Evolutionary conservation across 805 yeast genomes (phyloP).

Genomic region (Blastobotrys parvus): DNA sequence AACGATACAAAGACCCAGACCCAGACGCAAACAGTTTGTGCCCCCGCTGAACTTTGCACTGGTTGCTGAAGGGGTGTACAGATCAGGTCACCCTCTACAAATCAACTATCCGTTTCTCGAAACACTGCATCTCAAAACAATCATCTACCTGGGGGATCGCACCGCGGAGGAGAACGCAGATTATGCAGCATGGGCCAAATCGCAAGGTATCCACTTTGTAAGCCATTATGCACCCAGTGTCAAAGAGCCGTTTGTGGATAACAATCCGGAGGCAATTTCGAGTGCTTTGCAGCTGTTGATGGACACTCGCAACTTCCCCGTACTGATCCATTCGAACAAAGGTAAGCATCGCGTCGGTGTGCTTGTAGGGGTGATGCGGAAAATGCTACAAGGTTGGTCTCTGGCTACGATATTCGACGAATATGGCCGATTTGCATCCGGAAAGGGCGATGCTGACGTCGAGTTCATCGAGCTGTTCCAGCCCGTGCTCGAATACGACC

Average conservation of each 20-base stretch:
- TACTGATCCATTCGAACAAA: conserved; percentile 85
- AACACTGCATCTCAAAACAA: conserved; percentile 63
- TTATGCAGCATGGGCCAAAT: conserved; percentile 60
- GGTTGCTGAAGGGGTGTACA: conserved; percentile 78
- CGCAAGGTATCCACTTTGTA: conserved; percentile 45
- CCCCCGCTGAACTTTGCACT: conserved; percentile 90
- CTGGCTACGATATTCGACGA: conserved; percentile 90
- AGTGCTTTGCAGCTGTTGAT: conserved; percentile 26
- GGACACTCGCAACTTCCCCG: conserved; percentile 64
- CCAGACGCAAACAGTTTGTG: too few relatives aligned
- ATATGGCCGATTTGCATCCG: conserved; percentile 85
- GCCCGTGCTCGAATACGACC: neutral
- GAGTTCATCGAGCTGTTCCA: conserved; percentile 39
- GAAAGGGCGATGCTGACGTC: conserved; percentile 86
- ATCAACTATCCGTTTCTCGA: conserved; percentile 72
- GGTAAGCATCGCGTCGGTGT: conserved; percentile 98
- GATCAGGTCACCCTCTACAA: conserved; percentile 92
- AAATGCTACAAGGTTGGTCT: conserved; percentile 86
- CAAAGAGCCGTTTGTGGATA: conserved; percentile 62
- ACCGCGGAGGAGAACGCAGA: conserved; percentile 44
- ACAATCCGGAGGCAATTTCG: conserved; percentile 50
- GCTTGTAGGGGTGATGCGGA: conserved; percentile 82
- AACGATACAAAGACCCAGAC: too few relatives aligned
- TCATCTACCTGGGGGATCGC: conserved; percentile 53
- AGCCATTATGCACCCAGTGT: conserved; percentile 61